A percentile compares a stretch with the other conserved stretches of the same genome.
phyloP scores from a whole-genome alignment of 495 filamentous ascomycete species.

The Hypomontagnella monticulosa region DNA sequence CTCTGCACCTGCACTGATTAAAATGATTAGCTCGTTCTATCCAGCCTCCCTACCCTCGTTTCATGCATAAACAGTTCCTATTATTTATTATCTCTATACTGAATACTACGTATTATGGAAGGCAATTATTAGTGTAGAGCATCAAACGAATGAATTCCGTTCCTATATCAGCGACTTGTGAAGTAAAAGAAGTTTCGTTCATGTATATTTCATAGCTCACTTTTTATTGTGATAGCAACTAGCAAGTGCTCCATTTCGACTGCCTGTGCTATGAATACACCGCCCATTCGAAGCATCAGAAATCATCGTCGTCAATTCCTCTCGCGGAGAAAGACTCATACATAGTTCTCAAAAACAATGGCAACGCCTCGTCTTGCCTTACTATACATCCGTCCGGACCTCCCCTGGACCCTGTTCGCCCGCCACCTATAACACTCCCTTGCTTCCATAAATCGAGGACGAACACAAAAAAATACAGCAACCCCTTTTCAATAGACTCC shows the following conservation, averaged over 20 bases:
- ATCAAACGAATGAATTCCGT: too few relatives aligned
- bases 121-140: too few relatives aligned
- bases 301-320: conserved; percentile 5
- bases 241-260: conserved; percentile 4
- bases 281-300: neutral
- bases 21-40: too few relatives aligned
- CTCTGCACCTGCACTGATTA: too few relatives aligned
- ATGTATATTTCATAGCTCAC: neutral
- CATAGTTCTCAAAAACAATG: neutral
- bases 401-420: conserved; percentile 14
- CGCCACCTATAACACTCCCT: conserved; percentile 16
- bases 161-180: too few relatives aligned
- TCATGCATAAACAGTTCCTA: too few relatives aligned
- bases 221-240: neutral
- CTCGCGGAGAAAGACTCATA: neutral
- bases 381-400: conserved; percentile 30
- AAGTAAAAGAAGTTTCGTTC: too few relatives aligned
- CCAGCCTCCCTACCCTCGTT: too few relatives aligned
- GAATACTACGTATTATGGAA: too few relatives aligned
- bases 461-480: neutral
- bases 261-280: conserved; percentile 1
- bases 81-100: too few relatives aligned
- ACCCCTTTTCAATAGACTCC: conserved; percentile 10
- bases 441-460: conserved; percentile 4
- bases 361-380: conserved; percentile 9